phyloP scores from a whole-genome alignment of 257 asterid genomes.

The Fraxinus americana region DNA sequence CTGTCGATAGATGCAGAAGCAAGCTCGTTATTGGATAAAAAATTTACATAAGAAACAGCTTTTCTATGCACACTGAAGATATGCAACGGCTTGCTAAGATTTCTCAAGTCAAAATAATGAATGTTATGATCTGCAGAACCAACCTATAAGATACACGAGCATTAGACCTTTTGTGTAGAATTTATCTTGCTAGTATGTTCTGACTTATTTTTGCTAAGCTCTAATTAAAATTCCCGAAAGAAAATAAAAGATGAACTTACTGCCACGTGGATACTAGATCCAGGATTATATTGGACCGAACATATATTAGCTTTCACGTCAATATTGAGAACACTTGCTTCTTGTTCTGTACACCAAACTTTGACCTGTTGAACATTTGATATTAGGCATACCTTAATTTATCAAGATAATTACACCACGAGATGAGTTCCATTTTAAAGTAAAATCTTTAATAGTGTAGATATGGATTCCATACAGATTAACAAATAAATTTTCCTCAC shows the following conservation, averaged over 20 bases:
- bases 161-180: neutral
- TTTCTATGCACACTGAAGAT: slow-evolving; percentile 77
- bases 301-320: slow-evolving; percentile 93
- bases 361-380: slow-evolving; percentile 56
- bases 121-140: slow-evolving; percentile 88
- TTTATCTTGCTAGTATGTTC: neutral
- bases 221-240: neutral
- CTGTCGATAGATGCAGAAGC: slow-evolving; percentile 94
- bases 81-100: slow-evolving; percentile 59
- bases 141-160: slow-evolving; percentile 45
- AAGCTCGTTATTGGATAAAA: slow-evolving; percentile 67
- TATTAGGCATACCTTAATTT: slow-evolving; percentile 9
- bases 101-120: slow-evolving; percentile 84
- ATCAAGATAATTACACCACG: too few relatives aligned
- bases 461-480: too few relatives aligned
- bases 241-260: slow-evolving; percentile 37
- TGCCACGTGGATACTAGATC: slow-evolving; percentile 70
- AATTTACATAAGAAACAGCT: slow-evolving; percentile 82
- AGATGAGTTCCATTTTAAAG: too few relatives aligned
- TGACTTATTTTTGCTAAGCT: neutral
- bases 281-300: slow-evolving; percentile 88
- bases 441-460: too few relatives aligned
- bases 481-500: too few relatives aligned
- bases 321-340: slow-evolving; percentile 73
- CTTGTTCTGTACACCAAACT: slow-evolving; percentile 84